Evolutionary conservation across 495 filamentous ascomycete genomes (phyloP).

Genomic region (Xylaria cubensis): DNA sequence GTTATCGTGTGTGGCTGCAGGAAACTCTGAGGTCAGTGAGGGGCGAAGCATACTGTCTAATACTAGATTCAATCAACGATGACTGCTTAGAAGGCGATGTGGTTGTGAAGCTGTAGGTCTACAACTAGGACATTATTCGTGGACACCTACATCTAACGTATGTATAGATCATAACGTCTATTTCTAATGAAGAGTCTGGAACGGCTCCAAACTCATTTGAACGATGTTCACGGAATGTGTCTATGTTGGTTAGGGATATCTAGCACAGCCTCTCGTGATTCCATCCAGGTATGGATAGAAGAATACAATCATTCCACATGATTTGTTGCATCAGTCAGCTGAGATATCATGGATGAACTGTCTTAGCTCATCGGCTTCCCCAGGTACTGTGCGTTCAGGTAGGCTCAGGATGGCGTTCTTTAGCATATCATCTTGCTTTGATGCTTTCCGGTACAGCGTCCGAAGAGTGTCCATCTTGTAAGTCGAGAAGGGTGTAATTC

Average conservation of each 20-base stretch:
- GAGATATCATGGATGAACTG: constrained; percentile 47
- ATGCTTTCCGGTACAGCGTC: constrained; percentile 47
- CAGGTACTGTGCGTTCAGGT: constrained; percentile 51
- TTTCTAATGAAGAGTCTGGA: neutral
- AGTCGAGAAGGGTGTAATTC: constrained; percentile 49
- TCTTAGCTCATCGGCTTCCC: constrained; percentile 50
- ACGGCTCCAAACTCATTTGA: neutral
- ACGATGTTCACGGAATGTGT: neutral
- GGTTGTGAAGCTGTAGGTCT: neutral
- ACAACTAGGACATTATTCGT: neutral
- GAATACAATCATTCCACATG: neutral
- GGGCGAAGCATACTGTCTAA: neutral
- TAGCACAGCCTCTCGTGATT: constrained; percentile 15
- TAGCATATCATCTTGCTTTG: constrained; percentile 47
- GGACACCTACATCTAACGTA: constrained; percentile 16
- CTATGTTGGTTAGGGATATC: constrained; percentile 5
- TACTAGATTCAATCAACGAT: neutral
- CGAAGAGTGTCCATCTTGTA: constrained; percentile 50
- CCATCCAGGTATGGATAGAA: neutral
- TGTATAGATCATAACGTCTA: neutral
- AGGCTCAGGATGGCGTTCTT: constrained; percentile 49
- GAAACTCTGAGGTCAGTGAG: too few species aligned
- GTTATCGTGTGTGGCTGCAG: neutral
- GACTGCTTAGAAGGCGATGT: neutral
- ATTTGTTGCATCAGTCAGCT: constrained; percentile 10